Evolutionary conservation across 352 stramenopile genomes (phyloP), one percentile per base, ranked within the genome.

Genomic region (Peronosclerospora sorghi): DNA sequence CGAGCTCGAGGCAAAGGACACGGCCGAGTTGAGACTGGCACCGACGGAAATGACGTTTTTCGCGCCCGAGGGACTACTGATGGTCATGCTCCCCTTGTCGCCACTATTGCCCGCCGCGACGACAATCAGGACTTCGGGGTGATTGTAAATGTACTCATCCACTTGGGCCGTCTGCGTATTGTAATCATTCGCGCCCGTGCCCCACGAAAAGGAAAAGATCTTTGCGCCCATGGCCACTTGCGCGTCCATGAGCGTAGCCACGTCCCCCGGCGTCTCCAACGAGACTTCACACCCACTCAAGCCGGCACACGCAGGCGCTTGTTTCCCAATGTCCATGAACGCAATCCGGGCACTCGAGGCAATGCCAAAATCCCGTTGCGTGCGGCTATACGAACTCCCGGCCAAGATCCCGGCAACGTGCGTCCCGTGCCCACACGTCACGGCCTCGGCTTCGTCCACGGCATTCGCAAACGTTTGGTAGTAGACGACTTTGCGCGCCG

Each of bases 321-420:
- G 72, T 29, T 82, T 74, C 5, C 73, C 78, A 43, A 95, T 86
- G 45, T 95, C 84, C 66, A 95, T 90, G 39, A 95, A 92, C 1
- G 83, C 80, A 38, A 94, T 77, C 20, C 81, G 77, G 0, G 84
- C 76, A 21, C 66, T 79, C 8, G 73, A 80, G 7, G 83, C 84
- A 30, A 86, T 87, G 17, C 83, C 83, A 7, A 84, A 41, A 35
- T 85, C 59, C 12, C 37, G 47, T 20, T 63, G 47, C 20, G 51
- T 46, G 13, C 47, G 32, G 17, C 55, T 73, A 28, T 62, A 63
- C 8, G 72, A 80, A 32, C 62, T 84, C 7, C 85, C 85, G 0
- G 70, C 76, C 2, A 88, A 46, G 15, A 91, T 83, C 1, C 83
- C 85, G 0, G 72, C 77, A 8, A 96, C 83, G 56, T 96, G 85